Base-by-base conservation (phyloP, 1,139 yeast genomes). In the Hemisphaericaspora xylofermentans region DNA sequence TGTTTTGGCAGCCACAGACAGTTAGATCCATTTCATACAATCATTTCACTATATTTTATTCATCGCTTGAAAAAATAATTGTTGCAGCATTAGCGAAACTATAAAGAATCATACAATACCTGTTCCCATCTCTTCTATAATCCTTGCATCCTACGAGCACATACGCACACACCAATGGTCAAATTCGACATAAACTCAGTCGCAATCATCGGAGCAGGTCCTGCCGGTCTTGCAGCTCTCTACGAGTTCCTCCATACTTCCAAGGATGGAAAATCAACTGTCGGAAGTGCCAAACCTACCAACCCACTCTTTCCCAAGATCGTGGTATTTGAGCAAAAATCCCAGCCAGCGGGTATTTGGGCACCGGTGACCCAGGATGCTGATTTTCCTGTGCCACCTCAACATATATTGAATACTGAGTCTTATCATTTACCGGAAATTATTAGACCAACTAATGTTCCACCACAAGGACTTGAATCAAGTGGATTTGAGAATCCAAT, bases 201-300 rank as follows among this genome's bases (percentile, higher is more conserved):
- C 34, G 72, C 64, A 2, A 60, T 67, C 8, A 56, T 67, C 17
- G 72, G 72, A 1, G 66, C 63, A 16, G 72, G 72, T 6, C 72
- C 71, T 1, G 67, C 61, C 2, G 72, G 72, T 1, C 49, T 67
- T 30, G 71, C 71, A 13, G 50, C 69, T 1, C 49, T 66, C 12
- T 66, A 65, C 43, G 72, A 67, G 46, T 52, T 66, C 32, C 50
- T 62, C 6, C 71, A 66, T 47, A 64, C 70, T 2, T 53, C 53
- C 35, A 48, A 46, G 34, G 64, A 66, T 39, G 71, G 72, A 1
- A 41, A 49, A 2, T 57, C 68, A 3, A 57, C 65, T 0, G 62
- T 62, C 6, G 64, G 65, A 2, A 59, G 59, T 3, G 36, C 33
- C 5, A 36, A 32, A 21, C 45, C 64, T 2, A 31, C 36, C 8